phyloP scores from a whole-genome alignment of 2,329 filamentous ascomycete species.

The Hortaea sp. region DNA sequence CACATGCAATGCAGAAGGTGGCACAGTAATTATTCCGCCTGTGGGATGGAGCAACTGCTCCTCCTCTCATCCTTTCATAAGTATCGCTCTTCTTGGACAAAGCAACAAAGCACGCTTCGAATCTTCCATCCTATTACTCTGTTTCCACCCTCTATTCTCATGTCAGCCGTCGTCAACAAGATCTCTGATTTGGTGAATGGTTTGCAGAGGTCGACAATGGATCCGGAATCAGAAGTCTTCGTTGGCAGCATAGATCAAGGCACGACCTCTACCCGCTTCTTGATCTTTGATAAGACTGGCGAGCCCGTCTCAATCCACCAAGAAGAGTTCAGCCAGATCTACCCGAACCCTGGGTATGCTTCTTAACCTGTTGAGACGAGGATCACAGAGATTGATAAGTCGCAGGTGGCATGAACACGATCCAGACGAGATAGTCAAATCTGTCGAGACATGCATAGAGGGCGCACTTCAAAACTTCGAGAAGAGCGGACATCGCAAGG shows the following conservation, averaged over 20 bases:
- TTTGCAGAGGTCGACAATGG: conserved; percentile 6
- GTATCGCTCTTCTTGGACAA: too few species aligned
- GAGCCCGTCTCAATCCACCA: conserved; percentile 74
- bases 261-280: conserved; percentile 79
- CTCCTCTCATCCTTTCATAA: too few species aligned
- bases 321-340: conserved; percentile 75
- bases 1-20: conserved; percentile 3
- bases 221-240: conserved; percentile 45
- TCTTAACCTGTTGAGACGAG: background rate
- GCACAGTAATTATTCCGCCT: background rate
- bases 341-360: conserved; percentile 66
- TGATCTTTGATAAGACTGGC: conserved; percentile 76
- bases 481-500: conserved; percentile 55
- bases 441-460: conserved; percentile 72
- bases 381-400: conserved; percentile 4
- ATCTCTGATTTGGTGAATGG: background rate
- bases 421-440: conserved; percentile 62
- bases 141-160: background rate
- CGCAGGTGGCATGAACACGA: conserved; percentile 82
- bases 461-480: conserved; percentile 62
- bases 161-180: background rate
- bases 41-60: background rate
- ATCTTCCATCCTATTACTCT: background rate
- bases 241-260: conserved; percentile 86
- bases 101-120: too few species aligned